Evolutionary conservation across 345 rosid genomes (phyloP).

Genomic region (Linum tenue): DNA sequence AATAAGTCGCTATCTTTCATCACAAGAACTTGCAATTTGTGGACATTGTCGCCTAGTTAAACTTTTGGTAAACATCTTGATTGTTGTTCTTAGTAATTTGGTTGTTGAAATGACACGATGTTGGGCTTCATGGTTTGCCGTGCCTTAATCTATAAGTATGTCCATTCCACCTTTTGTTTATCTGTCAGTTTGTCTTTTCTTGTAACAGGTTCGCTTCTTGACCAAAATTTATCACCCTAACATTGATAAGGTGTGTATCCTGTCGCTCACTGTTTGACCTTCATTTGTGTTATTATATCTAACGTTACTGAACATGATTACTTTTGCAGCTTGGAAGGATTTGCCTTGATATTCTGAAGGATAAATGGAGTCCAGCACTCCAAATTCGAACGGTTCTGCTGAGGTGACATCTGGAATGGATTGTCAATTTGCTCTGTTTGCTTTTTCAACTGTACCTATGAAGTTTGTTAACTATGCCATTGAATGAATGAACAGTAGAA

Average conservation of each 20-base stretch:
- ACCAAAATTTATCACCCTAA: conserved; percentile 98
- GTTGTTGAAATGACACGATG: too few relatives aligned
- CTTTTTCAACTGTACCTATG: too few relatives aligned
- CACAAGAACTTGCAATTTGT: too few relatives aligned
- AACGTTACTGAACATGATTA: conserved; percentile 2
- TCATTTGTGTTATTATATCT: background rate
- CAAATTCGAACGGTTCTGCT: conserved; percentile 95
- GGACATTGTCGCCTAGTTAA: too few relatives aligned
- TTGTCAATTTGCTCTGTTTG: background rate
- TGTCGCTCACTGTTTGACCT: background rate
- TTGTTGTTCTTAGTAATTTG: too few relatives aligned
- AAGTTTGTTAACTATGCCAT: too few relatives aligned
- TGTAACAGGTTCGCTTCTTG: conserved; percentile 85
- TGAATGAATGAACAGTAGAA: too few relatives aligned
- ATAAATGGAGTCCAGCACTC: conserved; percentile 99
- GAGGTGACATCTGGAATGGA: conserved; percentile 37
- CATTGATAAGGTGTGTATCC: conserved; percentile 70
- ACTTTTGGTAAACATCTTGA: too few relatives aligned
- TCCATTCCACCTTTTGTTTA: background rate
- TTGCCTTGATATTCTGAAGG: conserved; percentile 96
- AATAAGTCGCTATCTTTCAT: too few relatives aligned
- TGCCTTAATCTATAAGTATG: too few relatives aligned
- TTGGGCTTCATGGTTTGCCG: too few relatives aligned
- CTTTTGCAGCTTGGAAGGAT: conserved; percentile 80
- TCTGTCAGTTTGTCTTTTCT: conserved; percentile 6